Evolutionary conservation across 2,329 filamentous ascomycete species (phyloP), one percentile per base, ranked within the genome.

Genomic region (Malbranchea zuffiana): DNA sequence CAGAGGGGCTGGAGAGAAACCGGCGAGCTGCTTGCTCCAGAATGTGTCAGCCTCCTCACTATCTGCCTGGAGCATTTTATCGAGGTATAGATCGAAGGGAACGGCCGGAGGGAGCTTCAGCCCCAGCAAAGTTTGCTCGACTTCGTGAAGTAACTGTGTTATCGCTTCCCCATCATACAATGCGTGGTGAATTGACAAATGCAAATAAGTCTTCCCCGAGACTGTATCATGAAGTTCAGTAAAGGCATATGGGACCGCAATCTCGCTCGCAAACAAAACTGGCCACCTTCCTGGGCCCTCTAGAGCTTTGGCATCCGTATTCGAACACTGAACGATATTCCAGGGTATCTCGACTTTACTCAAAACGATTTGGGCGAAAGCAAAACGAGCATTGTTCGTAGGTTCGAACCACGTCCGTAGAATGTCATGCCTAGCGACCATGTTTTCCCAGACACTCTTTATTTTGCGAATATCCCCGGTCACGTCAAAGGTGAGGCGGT

Each of bases 101-200:
- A 74, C 59, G 0, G 74, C 54, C 0, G 63, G 43, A 0, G 63
- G 57, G 1, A 90, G 59, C 0, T 48, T 5, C 0, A 58, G 35
- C 0, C 66, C 69, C 1, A 55, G 43, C 21, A 78, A 75, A 3
- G 73, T 44, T 2, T 63, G 54, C 48, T 90, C 76, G 1, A 92
- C 63, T 50, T 94, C 86, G 0, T 71, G 57, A 16, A 88, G 68
- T 0, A 95, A 63, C 6, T 68, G 66, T 1, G 69, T 63, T 50
- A 94, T 80, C 0, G 85, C 84, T 23, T 80, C 75, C 0, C 81
- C 87, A 57, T 95, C 87, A 49, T 94, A 93, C 1, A 94, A 63
- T 2, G 84, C 82, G 59, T 95, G 87, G 49, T 94, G 86, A 48
- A 76, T 75, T 15, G 64, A 65, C 32, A 78, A 61, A 2, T 69